Base-by-base conservation (phyloP, 768 basidiomycete species). In the Sistotremastrum niveocremeum region DNA sequence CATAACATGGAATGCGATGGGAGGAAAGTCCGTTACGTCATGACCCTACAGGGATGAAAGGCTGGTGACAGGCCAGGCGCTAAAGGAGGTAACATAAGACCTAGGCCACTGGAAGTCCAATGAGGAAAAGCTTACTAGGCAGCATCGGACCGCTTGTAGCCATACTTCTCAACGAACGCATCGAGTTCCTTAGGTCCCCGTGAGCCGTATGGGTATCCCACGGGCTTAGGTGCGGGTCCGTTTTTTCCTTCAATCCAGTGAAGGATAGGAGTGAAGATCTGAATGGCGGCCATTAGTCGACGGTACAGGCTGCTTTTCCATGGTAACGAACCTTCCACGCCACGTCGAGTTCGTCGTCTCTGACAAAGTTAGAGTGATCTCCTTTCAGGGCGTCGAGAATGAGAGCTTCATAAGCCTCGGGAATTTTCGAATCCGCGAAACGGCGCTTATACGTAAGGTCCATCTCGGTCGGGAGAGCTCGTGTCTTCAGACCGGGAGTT, bases 301-400 rank as follows among this genome's bases (percentile, higher is more conserved):
- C 29, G 12, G 29, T 30, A 30, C 29, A 30, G 7, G 7, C 7
- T 8, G 33, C 4, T 29, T 12, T 29, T 29, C 29, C 38, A 12
- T 39, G 35, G 33, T 37, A 45, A 62, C 74, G 41, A 42, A 86
- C 88, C 81, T 94, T 95, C 94, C 94, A 99, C 2, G 94, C 95
- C 44, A 83, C 81, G 57, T 97, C 94, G 55, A 99, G 72, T 65
- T 99, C 94, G 63, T 99, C 94, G 61, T 97, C 77, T 51, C 94
- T 80, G 48, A 99, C 94, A 69, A 99, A 99, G 71, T 99, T 99
- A 30, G 90, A 94, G 65, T 97, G 93, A 58, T 99, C 94, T n/a
- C 94, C 94, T 61, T 82, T 86, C 63, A 99, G 73, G 9, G 89
- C 88, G 58, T 99, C 94, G 48, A 97, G 72, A 58, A 99, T 93